A percentile compares a stretch with the other conserved stretches of the same genome.
Conservation (phyloP, 352 stramenopile genomes). For the Pseudoperonospora humuli region DNA sequence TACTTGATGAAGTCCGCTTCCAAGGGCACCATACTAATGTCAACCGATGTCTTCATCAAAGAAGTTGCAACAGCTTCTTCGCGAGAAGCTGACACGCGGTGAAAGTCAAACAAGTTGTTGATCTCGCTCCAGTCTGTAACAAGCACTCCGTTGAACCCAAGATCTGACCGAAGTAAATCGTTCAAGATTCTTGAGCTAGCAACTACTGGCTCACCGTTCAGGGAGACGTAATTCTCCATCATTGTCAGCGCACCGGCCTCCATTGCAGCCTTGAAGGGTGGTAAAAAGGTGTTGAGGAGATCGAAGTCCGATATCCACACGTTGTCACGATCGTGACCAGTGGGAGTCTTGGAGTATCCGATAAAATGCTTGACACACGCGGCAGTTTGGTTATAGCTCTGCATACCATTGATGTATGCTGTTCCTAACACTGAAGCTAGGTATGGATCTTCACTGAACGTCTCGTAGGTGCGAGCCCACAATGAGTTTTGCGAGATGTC, state of each 20-base stretch:
- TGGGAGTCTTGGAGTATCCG: slow-evolving; percentile 38
- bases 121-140: slow-evolving; percentile 89
- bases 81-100: slow-evolving; percentile 30
- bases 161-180: slow-evolving; percentile 57
- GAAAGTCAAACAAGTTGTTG: slow-evolving; percentile 63
- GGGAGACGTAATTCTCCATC: slow-evolving; percentile 89
- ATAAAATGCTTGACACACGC: slow-evolving; percentile 83
- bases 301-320: slow-evolving; percentile 34
- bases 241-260: slow-evolving; percentile 62
- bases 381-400: slow-evolving; percentile 44
- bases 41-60: slow-evolving; percentile 65
- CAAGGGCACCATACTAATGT: slow-evolving; percentile 84
- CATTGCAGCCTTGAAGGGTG: slow-evolving; percentile 61
- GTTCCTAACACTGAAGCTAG: slow-evolving; percentile 59
- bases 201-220: slow-evolving; percentile 83
- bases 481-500: slow-evolving; percentile 70
- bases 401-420: slow-evolving; percentile 56
- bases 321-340: slow-evolving; percentile 7
- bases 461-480: slow-evolving; percentile 85
- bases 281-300: slow-evolving; percentile 70
- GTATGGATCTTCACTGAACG: slow-evolving; percentile 85
- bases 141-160: slow-evolving; percentile 77
- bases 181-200: slow-evolving; percentile 58
- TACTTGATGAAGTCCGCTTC: slow-evolving; percentile 40
- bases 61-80: slow-evolving; percentile 48